phyloP scores from a whole-genome alignment of 176 grass and related monocot species.

The Oryza australiensis region DNA sequence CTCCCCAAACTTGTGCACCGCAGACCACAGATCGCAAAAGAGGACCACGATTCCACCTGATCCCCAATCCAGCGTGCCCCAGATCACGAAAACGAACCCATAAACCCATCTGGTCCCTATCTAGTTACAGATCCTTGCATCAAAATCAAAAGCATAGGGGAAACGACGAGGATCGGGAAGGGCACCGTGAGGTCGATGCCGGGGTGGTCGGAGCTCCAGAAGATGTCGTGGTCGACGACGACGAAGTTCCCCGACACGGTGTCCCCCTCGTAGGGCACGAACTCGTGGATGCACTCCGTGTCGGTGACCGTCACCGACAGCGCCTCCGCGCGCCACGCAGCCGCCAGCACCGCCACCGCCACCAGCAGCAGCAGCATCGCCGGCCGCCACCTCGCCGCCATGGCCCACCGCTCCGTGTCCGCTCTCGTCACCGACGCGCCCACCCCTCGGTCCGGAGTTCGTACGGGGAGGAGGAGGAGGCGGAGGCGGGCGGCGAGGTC shows the following conservation, averaged over 20 bases:
- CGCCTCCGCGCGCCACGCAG: constrained; percentile 38
- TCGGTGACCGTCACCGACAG: constrained; percentile 90
- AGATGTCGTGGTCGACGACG: constrained; percentile 97
- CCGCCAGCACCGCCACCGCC: constrained; percentile 35
- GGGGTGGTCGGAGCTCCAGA: constrained; percentile 96
- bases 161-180: not conserved
- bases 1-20: not conserved
- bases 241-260: constrained; percentile 96
- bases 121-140: not conserved
- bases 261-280: constrained; percentile 93
- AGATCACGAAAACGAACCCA: constrained; percentile 29
- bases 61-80: constrained; percentile 7
- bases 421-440: not conserved
- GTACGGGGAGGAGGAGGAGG: not conserved
- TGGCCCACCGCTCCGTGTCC: constrained; percentile 7
- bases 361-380: constrained; percentile 37
- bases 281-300: constrained; percentile 95
- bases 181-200: constrained; percentile 87
- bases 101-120: constrained; percentile 32
- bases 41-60: not conserved
- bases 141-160: not conserved
- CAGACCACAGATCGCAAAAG: constrained; percentile 12
- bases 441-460: not conserved
- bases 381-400: constrained; percentile 41
- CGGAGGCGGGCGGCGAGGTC: not conserved